Evolutionary conservation across 208 protist species (phyloP).

Genomic region (Strigomonas culicis): DNA sequence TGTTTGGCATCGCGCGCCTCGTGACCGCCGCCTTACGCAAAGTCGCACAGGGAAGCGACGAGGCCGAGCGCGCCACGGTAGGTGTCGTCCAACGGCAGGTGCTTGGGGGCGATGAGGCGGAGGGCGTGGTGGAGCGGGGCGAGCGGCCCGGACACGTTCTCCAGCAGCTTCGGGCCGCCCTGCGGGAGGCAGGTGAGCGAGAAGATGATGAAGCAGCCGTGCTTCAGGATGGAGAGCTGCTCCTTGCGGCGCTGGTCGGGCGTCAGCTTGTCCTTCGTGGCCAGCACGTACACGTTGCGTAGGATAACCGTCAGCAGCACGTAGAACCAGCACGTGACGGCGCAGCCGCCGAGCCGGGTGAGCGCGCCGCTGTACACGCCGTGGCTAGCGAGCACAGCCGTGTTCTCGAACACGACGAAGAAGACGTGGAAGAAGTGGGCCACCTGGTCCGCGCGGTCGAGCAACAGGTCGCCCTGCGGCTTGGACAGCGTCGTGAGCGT

Average conservation of each 20-base stretch:
- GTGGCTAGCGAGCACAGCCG: slow-evolving; percentile 62
- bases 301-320: slow-evolving; percentile 64
- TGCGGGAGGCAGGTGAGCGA: slow-evolving; percentile 75
- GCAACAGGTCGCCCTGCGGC: slow-evolving; percentile 47
- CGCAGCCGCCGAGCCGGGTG: slow-evolving; percentile 63
- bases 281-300: slow-evolving; percentile 62
- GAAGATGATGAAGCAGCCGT: slow-evolving; percentile 78
- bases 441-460: slow-evolving; percentile 62
- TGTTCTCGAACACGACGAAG: slow-evolving; percentile 84
- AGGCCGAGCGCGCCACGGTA: slow-evolving; percentile 71
- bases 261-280: slow-evolving; percentile 52
- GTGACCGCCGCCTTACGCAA: slow-evolving; percentile 42
- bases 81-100: slow-evolving; percentile 66
- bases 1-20: background rate
- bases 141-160: slow-evolving; percentile 54
- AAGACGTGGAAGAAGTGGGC: slow-evolving; percentile 80
- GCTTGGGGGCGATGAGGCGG: slow-evolving; percentile 57
- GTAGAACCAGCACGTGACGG: slow-evolving; percentile 87
- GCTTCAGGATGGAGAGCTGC: slow-evolving; percentile 76
- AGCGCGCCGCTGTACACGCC: slow-evolving; percentile 50
- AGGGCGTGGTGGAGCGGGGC: slow-evolving; percentile 70
- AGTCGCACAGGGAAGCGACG: slow-evolving; percentile 82
- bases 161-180: slow-evolving; percentile 72
- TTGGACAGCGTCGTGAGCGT: slow-evolving; percentile 56
- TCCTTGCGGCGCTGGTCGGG: slow-evolving; percentile 69